These are phyloP conservation scores for Paragyromitra xinjiangensis DNA, from an alignment of 495 filamentous ascomycete species.

Conservation along the genomic window DNA sequence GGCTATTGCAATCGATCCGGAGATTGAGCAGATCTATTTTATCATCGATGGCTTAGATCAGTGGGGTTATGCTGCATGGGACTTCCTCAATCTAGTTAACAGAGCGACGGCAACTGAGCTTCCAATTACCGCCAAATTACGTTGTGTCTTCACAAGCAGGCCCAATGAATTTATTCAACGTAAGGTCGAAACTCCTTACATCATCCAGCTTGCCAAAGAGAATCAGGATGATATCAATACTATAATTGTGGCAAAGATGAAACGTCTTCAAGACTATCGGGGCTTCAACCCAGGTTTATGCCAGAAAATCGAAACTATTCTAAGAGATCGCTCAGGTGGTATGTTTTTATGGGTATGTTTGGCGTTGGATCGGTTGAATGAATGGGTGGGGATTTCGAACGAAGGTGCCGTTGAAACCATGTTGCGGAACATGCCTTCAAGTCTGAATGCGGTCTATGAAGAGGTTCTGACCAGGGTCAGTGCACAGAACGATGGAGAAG, in stretches of 20 bases:
- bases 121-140: background rate
- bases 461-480: background rate
- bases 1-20: slow-evolving; percentile 1
- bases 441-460: slow-evolving; percentile 3
- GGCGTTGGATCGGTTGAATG: slow-evolving; percentile 5
- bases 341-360: slow-evolving; percentile 32
- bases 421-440: slow-evolving; percentile 4
- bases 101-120: background rate
- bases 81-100: slow-evolving; percentile 13
- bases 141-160: slow-evolving; percentile 20
- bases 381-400: slow-evolving; percentile 7
- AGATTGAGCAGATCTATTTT: slow-evolving; percentile 3
- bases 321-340: slow-evolving; percentile 24
- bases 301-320: background rate
- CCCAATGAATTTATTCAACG: slow-evolving; percentile 17
- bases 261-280: background rate
- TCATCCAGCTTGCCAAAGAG: slow-evolving; percentile 18
- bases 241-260: slow-evolving; percentile 5
- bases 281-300: background rate
- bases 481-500: background rate
- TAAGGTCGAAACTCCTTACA: background rate
- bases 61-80: background rate
- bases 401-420: slow-evolving; percentile 11
- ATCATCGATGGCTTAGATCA: slow-evolving; percentile 19
- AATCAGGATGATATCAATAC: slow-evolving; percentile 4